Conservation (phyloP, 495 filamentous ascomycete genomes). For the Massariosphaeria phaeospora region DNA sequence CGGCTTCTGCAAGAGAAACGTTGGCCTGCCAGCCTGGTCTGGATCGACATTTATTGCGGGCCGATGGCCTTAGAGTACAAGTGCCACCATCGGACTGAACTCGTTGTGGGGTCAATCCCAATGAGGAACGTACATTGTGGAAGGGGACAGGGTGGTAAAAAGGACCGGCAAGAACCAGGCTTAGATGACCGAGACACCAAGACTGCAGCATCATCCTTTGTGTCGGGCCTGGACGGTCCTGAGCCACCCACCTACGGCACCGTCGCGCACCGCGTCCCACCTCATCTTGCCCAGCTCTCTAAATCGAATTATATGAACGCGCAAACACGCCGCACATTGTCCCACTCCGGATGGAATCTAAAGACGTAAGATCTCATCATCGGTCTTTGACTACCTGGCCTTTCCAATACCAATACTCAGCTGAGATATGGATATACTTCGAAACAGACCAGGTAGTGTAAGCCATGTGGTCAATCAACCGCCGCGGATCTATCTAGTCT, state of each 20-base stretch:
- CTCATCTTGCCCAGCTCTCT: neutral
- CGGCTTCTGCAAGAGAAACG: conserved; percentile 5
- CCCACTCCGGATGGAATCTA: too few species aligned
- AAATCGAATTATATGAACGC: conserved; percentile 13
- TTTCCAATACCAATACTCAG: too few species aligned
- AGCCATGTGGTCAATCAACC: too few species aligned
- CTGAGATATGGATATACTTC: too few species aligned
- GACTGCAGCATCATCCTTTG: conserved; percentile 16
- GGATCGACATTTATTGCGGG: too few species aligned
- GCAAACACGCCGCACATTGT: conserved; percentile 7
- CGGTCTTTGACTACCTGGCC: too few species aligned
- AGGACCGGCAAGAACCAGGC: neutral
- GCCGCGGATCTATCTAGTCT: too few species aligned
- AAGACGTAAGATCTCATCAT: too few species aligned
- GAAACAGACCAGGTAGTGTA: too few species aligned
- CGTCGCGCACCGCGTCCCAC: neutral
- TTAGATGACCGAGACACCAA: conserved; percentile 23
- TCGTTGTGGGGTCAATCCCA: conserved; percentile 23
- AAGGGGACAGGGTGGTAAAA: neutral
- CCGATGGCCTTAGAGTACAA: conserved; percentile 6
- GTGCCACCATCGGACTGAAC: conserved; percentile 19
- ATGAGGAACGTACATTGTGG: conserved; percentile 12
- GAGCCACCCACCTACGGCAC: conserved; percentile 13
- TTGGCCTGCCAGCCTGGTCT: conserved; percentile 4
- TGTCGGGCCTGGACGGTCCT: conserved; percentile 8